These are phyloP conservation scores for Obelidium mucronatum DNA, from an alignment of 192 early-diverging fungal species.

Conservation along the genomic window DNA sequence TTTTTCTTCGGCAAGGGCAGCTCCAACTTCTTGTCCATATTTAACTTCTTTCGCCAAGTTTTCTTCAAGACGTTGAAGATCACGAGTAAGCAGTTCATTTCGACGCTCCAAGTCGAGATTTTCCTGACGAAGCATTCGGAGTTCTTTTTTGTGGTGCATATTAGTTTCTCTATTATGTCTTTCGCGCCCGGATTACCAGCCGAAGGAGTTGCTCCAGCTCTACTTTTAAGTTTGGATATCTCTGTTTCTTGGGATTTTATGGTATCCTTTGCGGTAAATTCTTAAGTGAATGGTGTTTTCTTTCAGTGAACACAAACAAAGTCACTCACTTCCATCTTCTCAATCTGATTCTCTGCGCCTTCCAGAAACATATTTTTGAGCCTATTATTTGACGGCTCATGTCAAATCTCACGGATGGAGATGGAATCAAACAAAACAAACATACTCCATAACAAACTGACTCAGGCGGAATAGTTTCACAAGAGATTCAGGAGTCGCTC, in stretches of 20 bases:
- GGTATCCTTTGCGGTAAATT: constrained; percentile 23
- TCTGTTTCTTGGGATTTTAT: constrained; percentile 31
- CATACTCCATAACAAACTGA: constrained; percentile 59
- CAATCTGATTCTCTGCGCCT: constrained; percentile 48
- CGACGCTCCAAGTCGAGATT: constrained; percentile 52
- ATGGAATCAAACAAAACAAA: background rate
- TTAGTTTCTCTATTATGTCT: too few species aligned
- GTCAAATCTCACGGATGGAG: constrained; percentile 3
- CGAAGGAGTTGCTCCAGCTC: constrained; percentile 30
- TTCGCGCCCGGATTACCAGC: too few species aligned
- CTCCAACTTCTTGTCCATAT: constrained; percentile 32
- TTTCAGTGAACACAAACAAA: background rate
- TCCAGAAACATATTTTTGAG: constrained; percentile 55
- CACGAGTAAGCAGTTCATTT: constrained; percentile 44
- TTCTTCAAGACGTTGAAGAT: constrained; percentile 48
- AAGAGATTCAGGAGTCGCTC: constrained; percentile 46
- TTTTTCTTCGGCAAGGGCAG: constrained; percentile 46
- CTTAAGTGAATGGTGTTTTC: background rate
- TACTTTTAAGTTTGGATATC: constrained; percentile 42
- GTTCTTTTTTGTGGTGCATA: constrained; percentile 27
- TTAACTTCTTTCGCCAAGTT: constrained; percentile 45
- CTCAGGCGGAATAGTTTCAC: constrained; percentile 52
- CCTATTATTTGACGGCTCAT: constrained; percentile 35
- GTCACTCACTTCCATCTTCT: constrained; percentile 42
- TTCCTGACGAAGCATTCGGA: constrained; percentile 47